A percentile compares a stretch with the other conserved stretches of the same genome.
Conservation (phyloP, 75 land plant species). For the Larix kaempferi region DNA sequence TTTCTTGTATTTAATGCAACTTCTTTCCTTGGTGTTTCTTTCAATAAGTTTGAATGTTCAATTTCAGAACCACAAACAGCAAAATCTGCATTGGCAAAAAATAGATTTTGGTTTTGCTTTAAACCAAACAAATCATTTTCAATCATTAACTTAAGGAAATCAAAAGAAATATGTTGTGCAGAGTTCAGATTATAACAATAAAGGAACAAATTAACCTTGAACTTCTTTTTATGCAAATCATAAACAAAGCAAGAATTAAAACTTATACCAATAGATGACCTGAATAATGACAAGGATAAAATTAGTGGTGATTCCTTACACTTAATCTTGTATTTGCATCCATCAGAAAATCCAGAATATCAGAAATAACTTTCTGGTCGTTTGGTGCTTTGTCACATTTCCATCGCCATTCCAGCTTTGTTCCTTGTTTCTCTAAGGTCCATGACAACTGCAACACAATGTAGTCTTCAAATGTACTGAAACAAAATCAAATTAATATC, state of each 20-base stretch:
- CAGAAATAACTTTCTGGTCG: slow-evolving; percentile 40
- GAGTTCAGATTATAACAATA: not conserved
- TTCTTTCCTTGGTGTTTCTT: not conserved
- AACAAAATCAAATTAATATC: too few species aligned
- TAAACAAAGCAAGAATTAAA: not conserved
- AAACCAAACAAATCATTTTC: not conserved
- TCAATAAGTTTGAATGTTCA: not conserved
- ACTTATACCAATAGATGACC: not conserved
- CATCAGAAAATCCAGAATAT: slow-evolving; percentile 74
- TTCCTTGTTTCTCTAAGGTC: slow-evolving; percentile 77
- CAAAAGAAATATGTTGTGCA: not conserved
- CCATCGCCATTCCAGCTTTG: slow-evolving; percentile 79
- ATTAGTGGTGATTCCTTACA: slow-evolving; percentile 24
- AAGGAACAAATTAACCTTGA: not conserved
- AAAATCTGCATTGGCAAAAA: not conserved
- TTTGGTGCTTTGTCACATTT: slow-evolving; percentile 56
- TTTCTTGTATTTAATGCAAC: too few species aligned
- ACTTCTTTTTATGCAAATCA: not conserved
- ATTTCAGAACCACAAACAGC: not conserved
- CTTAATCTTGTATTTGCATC: slow-evolving; percentile 72
- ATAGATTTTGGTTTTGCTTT: not conserved
- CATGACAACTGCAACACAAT: slow-evolving; percentile 57
- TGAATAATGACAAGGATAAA: not conserved
- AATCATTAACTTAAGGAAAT: not conserved
- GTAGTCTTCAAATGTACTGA: not conserved